These are phyloP conservation scores for Polychaeton citri DNA, from an alignment of 2,329 filamentous ascomycete species.

Conservation along the genomic window DNA sequence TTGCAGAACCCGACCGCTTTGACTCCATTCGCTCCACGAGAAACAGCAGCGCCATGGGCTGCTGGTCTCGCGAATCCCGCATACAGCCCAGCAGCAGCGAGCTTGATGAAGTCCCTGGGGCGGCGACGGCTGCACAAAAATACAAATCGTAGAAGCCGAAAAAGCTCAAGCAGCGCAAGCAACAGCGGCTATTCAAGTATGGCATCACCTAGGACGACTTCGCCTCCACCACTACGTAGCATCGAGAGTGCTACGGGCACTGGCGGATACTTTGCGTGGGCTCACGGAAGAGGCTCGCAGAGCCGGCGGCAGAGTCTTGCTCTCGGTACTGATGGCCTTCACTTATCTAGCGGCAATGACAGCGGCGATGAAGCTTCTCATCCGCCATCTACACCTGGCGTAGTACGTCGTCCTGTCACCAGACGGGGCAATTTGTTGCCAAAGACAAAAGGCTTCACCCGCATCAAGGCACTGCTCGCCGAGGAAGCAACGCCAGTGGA, in stretches of 20 bases:
- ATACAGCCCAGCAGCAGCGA: constrained; percentile 58
- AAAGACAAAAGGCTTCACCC: constrained; percentile 90
- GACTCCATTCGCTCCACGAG: constrained; percentile 26
- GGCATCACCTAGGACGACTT: constrained; percentile 57
- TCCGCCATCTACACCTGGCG: constrained; percentile 47
- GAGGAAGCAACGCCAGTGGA: constrained; percentile 84
- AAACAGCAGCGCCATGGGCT: constrained; percentile 30
- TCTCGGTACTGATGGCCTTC: constrained; percentile 76
- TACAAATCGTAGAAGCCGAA: constrained; percentile 37
- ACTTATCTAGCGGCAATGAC: constrained; percentile 67
- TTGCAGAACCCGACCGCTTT: constrained; percentile 34
- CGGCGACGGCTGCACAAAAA: constrained; percentile 44
- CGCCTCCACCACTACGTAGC: constrained; percentile 53
- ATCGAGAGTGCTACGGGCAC: constrained; percentile 39
- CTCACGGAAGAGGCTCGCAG: constrained; percentile 24
- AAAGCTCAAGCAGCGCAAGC: constrained; percentile 48
- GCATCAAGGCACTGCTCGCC: constrained; percentile 75
- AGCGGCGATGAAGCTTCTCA: constrained; percentile 54
- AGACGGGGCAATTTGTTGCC: constrained; percentile 81
- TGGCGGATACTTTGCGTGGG: constrained; percentile 15
- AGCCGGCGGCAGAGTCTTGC: constrained; percentile 73
- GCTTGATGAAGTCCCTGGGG: constrained; percentile 72
- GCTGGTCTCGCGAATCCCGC: constrained; percentile 32
- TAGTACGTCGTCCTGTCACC: constrained; percentile 72
- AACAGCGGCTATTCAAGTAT: constrained; percentile 58